Base-by-base conservation (phyloP, 2,329 filamentous ascomycete genomes). In the Drechslerella dactyloides region DNA sequence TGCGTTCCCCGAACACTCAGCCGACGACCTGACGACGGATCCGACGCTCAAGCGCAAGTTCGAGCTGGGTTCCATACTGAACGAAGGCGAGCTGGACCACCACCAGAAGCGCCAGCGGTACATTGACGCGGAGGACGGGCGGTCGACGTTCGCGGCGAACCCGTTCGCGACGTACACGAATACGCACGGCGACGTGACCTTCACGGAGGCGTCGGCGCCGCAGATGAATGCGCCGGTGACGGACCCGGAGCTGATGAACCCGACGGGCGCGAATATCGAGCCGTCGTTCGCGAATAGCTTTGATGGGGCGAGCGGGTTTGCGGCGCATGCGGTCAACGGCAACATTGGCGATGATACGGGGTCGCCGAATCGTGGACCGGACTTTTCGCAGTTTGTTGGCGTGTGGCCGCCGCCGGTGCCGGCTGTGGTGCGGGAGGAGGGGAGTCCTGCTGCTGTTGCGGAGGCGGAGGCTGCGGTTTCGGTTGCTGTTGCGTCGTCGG, bases 371-470 rank as follows among this genome's bases (percentile, higher is more conserved):
- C 54, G 66, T 35, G 30, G 58, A 2, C 66, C 66, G 21, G 66
- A 70, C 54, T 70, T 70, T 37, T 63, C 59, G 37, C 66, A 70
- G 54, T 70, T 70, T 30, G 66, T 70, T 30, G 59, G 66, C 30
- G 40, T 44, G 35, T 70, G 66, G 66, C 66, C 66, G 17, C 66
- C 66, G 48, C 58, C 66, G n/a, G 24, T 48, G 2, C 50, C 58
- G 15, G 46, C 56, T 19, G 33, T 17, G 15, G 48, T 37, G 48
- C 19, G 15, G 37, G 58, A 54, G n/a, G 59, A 70, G 21, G 66
- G 59, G 40, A 21, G 53, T 1, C 54, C 66, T 17, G 53, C 59
- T 55, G 21, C 40, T 19, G 35, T 42, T 15, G 40, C 54, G 27
- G 66, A 70, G 42, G 27, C 40, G 24, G 66, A 64, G n/a, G n/a